Evolutionary conservation across 192 early-diverging fungal genomes (phyloP), one percentile per base, ranked within the genome.

Genomic region (Neocallimastix lanati): DNA sequence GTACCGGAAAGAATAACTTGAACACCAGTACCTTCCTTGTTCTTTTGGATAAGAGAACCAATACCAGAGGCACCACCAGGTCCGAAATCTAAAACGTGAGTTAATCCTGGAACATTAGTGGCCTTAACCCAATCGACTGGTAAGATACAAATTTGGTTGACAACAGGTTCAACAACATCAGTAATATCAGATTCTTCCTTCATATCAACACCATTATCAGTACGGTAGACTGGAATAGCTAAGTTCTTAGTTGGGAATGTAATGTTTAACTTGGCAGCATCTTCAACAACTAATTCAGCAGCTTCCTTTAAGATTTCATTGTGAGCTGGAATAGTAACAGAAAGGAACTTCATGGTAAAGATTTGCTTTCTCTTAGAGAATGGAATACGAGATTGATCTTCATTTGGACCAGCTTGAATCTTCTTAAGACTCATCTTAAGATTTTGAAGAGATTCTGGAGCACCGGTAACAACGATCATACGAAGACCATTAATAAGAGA

Each of bases 71-170:
- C 81, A 15, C 94, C 93, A 35, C 96, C 96, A 0, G 96, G 94
- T 21, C 96, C 95, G 85, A 97, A 98, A 85, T 98, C 96, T 28
- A 98, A 87, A 28, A 96, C 89, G 84, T 98, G 96, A 18, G 95
- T 94, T 67, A 67, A 67, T 29, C 82, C 83, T 27, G 84, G 86
- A n/a, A 88, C 86, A 15, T 88, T 67, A 40, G 86, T 86, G 12
- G 85, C 93, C 79, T 85, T 87, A 78, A 93, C 90, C 94, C 94
- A 95, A 84, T 93, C 82, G 11, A 94, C 90, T 76, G 92, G 86
- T 79, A 85, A 85, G 27, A 84, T 86, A 82, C 90, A 93, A 79
- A 94, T 93, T 78, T 93, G 90, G 37, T 89, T 82, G 0, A 96
- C 86, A 29, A 98, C 50, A 9, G 50, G n/a, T 67, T 67, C 50